Evolutionary conservation across 2,329 filamentous ascomycete species (phyloP).

Genomic region (Ceratocystis destructans): DNA sequence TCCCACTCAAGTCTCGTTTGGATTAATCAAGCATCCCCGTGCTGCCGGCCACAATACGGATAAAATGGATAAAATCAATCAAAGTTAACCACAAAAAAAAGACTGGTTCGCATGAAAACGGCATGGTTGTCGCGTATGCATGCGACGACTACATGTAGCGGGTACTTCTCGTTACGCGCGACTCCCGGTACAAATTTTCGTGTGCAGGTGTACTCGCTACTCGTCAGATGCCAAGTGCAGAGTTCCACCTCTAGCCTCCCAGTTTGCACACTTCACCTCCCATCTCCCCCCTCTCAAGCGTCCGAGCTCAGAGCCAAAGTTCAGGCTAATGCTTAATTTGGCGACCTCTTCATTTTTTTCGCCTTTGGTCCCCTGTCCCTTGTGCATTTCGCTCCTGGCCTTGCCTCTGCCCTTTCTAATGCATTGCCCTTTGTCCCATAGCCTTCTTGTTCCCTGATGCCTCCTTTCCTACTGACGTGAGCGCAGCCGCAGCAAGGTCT

Average conservation of each 20-base stretch:
- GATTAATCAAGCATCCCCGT: not conserved
- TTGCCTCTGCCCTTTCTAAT: not conserved
- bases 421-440: not conserved
- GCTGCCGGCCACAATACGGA: not conserved
- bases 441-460: not conserved
- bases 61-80: too few relatives aligned
- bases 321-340: slow-evolving; percentile 7
- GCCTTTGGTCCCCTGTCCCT: not conserved
- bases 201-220: not conserved
- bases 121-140: not conserved
- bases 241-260: not conserved
- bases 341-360: slow-evolving; percentile 2
- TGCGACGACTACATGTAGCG: not conserved
- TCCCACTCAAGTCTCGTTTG: not conserved
- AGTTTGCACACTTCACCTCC: not conserved
- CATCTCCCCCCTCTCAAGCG: not conserved
- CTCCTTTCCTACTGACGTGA: too few relatives aligned
- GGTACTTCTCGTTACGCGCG: not conserved
- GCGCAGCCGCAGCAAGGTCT: too few relatives aligned
- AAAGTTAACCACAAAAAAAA: too few relatives aligned
- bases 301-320: slow-evolving; percentile 1
- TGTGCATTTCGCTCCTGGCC: too few relatives aligned
- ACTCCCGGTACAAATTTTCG: not conserved
- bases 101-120: not conserved
- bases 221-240: too few relatives aligned